These are phyloP conservation scores for Metroxylon sagu DNA, from an alignment of 176 grass and related monocot genomes.

Conservation along the genomic window DNA sequence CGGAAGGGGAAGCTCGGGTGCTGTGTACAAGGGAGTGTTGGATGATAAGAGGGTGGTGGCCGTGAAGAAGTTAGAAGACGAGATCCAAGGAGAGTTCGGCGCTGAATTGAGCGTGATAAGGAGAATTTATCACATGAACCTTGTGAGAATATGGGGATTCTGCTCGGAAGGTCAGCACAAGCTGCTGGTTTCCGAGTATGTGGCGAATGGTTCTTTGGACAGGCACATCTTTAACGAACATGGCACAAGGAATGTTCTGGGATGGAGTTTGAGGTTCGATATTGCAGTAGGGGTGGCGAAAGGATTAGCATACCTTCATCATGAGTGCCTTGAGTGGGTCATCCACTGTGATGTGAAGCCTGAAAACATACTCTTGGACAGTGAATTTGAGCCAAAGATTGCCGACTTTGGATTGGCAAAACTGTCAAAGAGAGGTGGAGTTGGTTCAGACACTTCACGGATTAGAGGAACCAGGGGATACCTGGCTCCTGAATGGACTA, in stretches of 20 bases:
- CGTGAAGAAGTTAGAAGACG: conserved; percentile 25
- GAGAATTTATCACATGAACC: conserved; percentile 23
- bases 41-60: conserved; percentile 17
- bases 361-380: conserved; percentile 24
- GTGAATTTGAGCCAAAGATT: conserved; percentile 32
- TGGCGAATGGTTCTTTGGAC: conserved; percentile 28
- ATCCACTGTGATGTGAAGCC: conserved; percentile 59
- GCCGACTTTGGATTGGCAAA: conserved; percentile 25
- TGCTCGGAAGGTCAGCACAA: conserved; percentile 14
- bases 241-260: not conserved
- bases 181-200: conserved; percentile 26
- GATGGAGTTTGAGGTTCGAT: conserved; percentile 24
- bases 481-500: too few relatives aligned
- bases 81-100: conserved; percentile 14
- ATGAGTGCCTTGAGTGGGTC: conserved; percentile 50
- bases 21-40: conserved; percentile 21
- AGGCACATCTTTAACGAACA: conserved; percentile 12
- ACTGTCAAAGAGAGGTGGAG: conserved; percentile 11
- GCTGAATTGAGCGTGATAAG: conserved; percentile 18
- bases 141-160: conserved; percentile 25
- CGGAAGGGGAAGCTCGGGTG: conserved; percentile 15
- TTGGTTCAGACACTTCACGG: conserved; percentile 10
- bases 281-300: conserved; percentile 26
- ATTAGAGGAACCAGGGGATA: conserved; percentile 11
- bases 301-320: conserved; percentile 47